Percentiles rank a stretch among this genome's conserved stretches.
phyloP scores from a whole-genome alignment of 1,284 basidiomycete genomes.

The Wallemia ichthyophaga region DNA sequence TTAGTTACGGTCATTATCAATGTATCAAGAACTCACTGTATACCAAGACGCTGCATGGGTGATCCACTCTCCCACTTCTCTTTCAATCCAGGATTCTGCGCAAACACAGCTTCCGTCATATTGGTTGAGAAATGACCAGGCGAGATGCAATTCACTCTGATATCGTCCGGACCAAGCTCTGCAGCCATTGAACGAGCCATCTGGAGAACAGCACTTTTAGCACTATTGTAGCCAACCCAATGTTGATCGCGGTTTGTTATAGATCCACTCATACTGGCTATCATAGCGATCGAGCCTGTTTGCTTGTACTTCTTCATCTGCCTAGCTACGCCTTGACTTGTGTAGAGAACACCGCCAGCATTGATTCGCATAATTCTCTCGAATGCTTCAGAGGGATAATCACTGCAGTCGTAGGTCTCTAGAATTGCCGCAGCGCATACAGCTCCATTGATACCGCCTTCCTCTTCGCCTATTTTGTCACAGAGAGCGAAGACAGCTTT shows the following conservation, averaged over 20 bases:
- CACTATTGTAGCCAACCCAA: slow-evolving; percentile 22
- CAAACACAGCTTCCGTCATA: slow-evolving; percentile 11
- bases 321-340: slow-evolving; percentile 43
- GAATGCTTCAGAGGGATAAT: slow-evolving; percentile 39
- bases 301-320: slow-evolving; percentile 38
- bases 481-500: slow-evolving; percentile 24
- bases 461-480: slow-evolving; percentile 29
- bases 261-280: slow-evolving; percentile 61
- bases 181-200: slow-evolving; percentile 57
- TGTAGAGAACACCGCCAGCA: slow-evolving; percentile 40
- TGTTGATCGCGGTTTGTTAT: slow-evolving; percentile 30
- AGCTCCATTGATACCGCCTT: slow-evolving; percentile 37
- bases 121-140: slow-evolving; percentile 41
- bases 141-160: slow-evolving; percentile 43
- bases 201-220: slow-evolving; percentile 51
- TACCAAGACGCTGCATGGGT: slow-evolving; percentile 9
- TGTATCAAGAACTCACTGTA: slow-evolving; percentile 11
- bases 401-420: slow-evolving; percentile 27
- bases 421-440: slow-evolving; percentile 48
- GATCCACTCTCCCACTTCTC: slow-evolving; percentile 10
- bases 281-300: slow-evolving; percentile 47
- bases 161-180: slow-evolving; percentile 36
- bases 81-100: slow-evolving; percentile 9
- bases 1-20: slow-evolving; percentile 6
- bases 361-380: slow-evolving; percentile 43